Percentiles rank a stretch among this genome's conserved stretches.
Evolutionary conservation across 768 basidiomycete genomes (phyloP).

Genomic region (Kwoniella sp.): DNA sequence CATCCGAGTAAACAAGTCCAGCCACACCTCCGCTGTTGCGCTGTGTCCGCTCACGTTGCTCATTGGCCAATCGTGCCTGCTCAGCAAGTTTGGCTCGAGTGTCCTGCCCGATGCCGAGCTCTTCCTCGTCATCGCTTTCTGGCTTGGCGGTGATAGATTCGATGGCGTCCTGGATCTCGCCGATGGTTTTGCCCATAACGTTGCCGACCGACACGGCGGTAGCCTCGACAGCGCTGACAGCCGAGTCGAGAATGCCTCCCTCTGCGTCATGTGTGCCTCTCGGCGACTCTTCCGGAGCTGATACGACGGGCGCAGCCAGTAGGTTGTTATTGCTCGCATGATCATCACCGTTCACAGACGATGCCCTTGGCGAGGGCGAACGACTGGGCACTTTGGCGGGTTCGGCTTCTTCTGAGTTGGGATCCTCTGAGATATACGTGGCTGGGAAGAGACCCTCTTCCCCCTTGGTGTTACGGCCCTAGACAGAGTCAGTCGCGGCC

Average conservation of each 20-base stretch:
- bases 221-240: conserved; percentile 19
- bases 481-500: conserved; percentile 1
- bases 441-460: conserved; percentile 86
- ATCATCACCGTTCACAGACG: neutral
- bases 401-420: conserved; percentile 40
- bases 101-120: conserved; percentile 34
- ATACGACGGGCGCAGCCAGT: conserved; percentile 3
- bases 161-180: conserved; percentile 84
- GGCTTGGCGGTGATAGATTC: conserved; percentile 68
- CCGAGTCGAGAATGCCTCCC: conserved; percentile 8
- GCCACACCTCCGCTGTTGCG: conserved; percentile 33
- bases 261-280: conserved; percentile 14
- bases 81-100: conserved; percentile 50
- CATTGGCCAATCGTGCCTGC: conserved; percentile 50
- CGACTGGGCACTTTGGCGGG: conserved; percentile 4
- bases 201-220: conserved; percentile 18
- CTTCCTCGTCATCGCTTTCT: conserved; percentile 46
- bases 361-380: conserved; percentile 19
- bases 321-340: neutral
- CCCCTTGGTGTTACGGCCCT: conserved; percentile 80
- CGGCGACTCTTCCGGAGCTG: conserved; percentile 15
- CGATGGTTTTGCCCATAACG: conserved; percentile 81
- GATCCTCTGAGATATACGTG: conserved; percentile 69
- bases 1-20: conserved; percentile 54
- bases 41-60: conserved; percentile 34